Evolutionary conservation across 1,284 basidiomycete genomes (phyloP).

Genomic region (Ustilago lituana): DNA sequence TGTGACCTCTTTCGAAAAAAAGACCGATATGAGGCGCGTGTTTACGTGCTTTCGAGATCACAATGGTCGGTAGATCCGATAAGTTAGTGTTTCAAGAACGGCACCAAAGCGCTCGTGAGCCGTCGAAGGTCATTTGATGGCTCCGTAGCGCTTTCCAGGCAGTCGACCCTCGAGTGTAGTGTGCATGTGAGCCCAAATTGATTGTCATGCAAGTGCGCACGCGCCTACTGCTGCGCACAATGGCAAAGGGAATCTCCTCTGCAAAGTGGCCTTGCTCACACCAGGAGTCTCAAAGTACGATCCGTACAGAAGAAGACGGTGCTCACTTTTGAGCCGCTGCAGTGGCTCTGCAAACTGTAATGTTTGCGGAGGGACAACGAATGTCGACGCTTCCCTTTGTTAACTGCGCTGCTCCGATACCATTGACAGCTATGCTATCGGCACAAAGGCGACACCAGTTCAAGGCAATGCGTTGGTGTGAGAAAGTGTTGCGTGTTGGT

Average conservation of each 20-base stretch:
- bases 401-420: slow-evolving; percentile 6
- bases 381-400: background rate
- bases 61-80: slow-evolving; percentile 5
- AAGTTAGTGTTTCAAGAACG: slow-evolving; percentile 1
- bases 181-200: background rate
- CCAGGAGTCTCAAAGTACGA: background rate
- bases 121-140: background rate
- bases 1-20: background rate
- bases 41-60: slow-evolving; percentile 1
- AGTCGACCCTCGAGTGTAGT: background rate
- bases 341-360: no score
- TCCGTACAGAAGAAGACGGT: background rate
- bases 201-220: slow-evolving; percentile 9
- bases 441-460: slow-evolving; percentile 1
- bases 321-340: no score
- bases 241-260: no score
- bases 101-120: slow-evolving; percentile 7
- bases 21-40: background rate
- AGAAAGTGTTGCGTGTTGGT: slow-evolving; percentile 9
- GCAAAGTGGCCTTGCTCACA: no score
- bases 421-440: slow-evolving; percentile 7
- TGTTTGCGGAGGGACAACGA: background rate
- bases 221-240: slow-evolving; percentile 6
- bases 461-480: slow-evolving; percentile 19
- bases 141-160: no score